Base-by-base conservation (phyloP, 495 filamentous ascomycete genomes). In the Talaromyces trachyspermus region DNA sequence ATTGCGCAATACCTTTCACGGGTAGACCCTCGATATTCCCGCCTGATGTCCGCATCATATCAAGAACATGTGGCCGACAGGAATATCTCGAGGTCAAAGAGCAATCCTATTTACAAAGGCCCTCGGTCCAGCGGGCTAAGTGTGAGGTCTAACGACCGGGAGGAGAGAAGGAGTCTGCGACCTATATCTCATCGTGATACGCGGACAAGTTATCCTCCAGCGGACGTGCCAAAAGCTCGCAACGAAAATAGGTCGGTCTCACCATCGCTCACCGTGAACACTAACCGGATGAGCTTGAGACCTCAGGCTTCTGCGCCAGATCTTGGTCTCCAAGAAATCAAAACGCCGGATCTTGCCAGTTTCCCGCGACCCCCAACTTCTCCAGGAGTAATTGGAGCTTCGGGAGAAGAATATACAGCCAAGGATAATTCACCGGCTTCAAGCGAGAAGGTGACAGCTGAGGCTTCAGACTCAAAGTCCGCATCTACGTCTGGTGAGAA, bases 21-120 rank as follows among this genome's bases (percentile, higher is more conserved):
- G 5, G 6, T 29, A 17, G 29, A 26, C 20, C 25, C 35, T 12
- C 22, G 20, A 10, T 60, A 58, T 46, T 60, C 62, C 5, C 65
- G 62, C 10, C 49, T 63, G 4, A 33, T 64, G 1, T 66, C 66
- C 5, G 55, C 57, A 1, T 40, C 69, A 11, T 68, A 68, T 26
- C 66, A 71, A 43, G 70, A 71, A 44, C 66, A 73, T 55, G 70
- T 69, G 15, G 65, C 70, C 19, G 68, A 71, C 43, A 56, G 66
- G 20, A 73, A 71, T 27, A 68, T 68, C 43, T 52, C 62, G 8
- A 61, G 61, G 35, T 60, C 56, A 53, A 40, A 48, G 9, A 51
- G 36, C 4, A 46, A 47, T 41, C 30, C 44, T 2, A 35, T 24
- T 22, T 33, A 36, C 27, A 35, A 19, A 14, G 30, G 44, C 10